Conservation (phyloP, 306 rosid species). For the Crotalaria pallida region DNA sequence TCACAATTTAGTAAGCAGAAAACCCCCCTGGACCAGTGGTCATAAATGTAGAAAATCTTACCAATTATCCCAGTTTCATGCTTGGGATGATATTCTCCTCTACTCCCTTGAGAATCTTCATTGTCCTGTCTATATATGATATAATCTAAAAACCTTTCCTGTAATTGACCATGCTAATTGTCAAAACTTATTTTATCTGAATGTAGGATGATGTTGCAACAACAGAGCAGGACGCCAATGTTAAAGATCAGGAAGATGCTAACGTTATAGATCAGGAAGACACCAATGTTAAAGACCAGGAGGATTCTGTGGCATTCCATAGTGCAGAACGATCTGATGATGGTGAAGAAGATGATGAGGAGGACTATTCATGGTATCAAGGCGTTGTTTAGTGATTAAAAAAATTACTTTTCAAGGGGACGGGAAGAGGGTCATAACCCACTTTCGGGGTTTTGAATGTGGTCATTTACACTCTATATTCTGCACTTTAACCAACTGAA, state of each 20-base stretch:
- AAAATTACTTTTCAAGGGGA: not conserved
- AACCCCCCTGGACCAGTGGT: not conserved
- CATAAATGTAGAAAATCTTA: not conserved
- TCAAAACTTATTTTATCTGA: slow-evolving; percentile 5
- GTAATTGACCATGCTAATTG: not conserved
- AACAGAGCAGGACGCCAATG: slow-evolving; percentile 24
- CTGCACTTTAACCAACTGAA: not conserved
- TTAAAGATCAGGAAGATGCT: slow-evolving; percentile 37
- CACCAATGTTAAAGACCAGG: slow-evolving; percentile 30
- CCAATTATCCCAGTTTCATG: not conserved
- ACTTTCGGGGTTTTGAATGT: too few species aligned
- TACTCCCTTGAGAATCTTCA: not conserved
- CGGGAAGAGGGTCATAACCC: too few species aligned
- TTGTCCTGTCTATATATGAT: not conserved
- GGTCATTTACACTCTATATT: too few species aligned
- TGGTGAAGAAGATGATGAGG: slow-evolving; percentile 30
- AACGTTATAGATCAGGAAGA: slow-evolving; percentile 9
- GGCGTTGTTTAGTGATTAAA: not conserved
- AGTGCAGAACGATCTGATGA: slow-evolving; percentile 46
- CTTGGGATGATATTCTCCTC: not conserved
- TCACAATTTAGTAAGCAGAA: not conserved
- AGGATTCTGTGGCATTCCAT: slow-evolving; percentile 30
- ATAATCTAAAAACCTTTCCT: not conserved
- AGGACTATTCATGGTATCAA: too few species aligned
- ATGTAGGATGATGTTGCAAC: slow-evolving; percentile 47